These are phyloP conservation scores for Cenchrus americanus DNA, from an alignment of 176 grass and related monocot genomes.

Conservation along the genomic window DNA sequence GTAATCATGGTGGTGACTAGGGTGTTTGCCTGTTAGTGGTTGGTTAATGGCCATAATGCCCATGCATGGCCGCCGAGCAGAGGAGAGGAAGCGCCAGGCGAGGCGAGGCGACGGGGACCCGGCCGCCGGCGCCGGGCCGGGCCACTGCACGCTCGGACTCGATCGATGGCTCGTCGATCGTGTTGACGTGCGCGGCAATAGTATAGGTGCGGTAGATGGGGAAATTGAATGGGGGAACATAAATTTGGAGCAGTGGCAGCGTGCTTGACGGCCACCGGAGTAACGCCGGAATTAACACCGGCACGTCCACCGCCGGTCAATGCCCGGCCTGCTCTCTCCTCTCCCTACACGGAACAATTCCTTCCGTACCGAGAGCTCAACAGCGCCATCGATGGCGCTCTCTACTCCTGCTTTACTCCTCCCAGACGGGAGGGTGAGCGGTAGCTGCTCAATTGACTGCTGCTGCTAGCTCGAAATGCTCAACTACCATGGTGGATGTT, in stretches of 20 bases:
- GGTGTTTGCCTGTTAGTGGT: not conserved
- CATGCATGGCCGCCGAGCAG: not conserved
- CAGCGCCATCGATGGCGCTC: not conserved
- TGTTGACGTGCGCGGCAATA: not conserved
- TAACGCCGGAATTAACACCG: slow-evolving; percentile 49
- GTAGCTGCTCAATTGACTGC: no score
- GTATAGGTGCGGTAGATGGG: slow-evolving; percentile 49
- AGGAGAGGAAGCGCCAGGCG: not conserved
- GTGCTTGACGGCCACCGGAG: slow-evolving; percentile 21
- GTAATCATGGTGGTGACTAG: not conserved
- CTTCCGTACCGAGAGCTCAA: not conserved
- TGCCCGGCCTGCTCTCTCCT: not conserved
- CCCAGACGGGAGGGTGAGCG: not conserved
- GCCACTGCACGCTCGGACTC: not conserved
- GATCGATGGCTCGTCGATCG: not conserved
- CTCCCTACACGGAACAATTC: not conserved
- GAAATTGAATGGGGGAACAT: slow-evolving; percentile 45
- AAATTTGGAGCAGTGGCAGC: slow-evolving; percentile 41
- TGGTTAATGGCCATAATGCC: not conserved
- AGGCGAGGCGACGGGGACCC: not conserved
- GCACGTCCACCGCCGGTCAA: slow-evolving; percentile 45
- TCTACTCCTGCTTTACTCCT: not conserved
- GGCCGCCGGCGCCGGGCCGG: not conserved
- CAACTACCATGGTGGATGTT: not conserved
- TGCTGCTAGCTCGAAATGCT: no score